Percentiles rank a stretch among this genome's conserved stretches.
phyloP scores from a whole-genome alignment of 225 moss, liverwort and hornwort species.

The Sphagnum contortum region DNA sequence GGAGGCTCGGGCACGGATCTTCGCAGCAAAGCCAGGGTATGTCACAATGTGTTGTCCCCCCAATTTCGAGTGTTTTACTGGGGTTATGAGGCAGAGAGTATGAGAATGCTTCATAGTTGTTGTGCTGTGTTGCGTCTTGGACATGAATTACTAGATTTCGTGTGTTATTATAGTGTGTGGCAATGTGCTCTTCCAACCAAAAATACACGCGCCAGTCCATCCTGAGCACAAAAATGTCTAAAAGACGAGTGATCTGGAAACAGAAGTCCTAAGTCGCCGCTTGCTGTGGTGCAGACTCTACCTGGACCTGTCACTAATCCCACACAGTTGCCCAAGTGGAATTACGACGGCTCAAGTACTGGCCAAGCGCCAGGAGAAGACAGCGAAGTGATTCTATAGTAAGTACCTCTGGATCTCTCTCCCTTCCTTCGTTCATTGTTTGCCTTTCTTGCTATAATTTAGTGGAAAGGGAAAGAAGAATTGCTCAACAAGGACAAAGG shows the following conservation, averaged over 20 bases:
- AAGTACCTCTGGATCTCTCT: not conserved
- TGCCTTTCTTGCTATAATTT: too few species aligned
- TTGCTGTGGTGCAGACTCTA: conserved; percentile 19
- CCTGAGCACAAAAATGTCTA: too few species aligned
- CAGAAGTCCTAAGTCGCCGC: too few species aligned
- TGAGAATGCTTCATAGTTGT: too few species aligned
- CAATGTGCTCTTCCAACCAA: not conserved
- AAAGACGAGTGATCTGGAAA: not conserved
- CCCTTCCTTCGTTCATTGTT: too few species aligned
- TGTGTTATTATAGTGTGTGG: not conserved
- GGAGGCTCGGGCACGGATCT: conserved; percentile 38
- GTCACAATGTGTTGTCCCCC: not conserved
- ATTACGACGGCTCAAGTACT: conserved; percentile 44
- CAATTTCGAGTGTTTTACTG: not conserved
- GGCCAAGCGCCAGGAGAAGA: conserved; percentile 35
- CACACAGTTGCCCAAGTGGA: conserved; percentile 29
- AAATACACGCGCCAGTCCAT: too few species aligned
- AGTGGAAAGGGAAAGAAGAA: too few species aligned
- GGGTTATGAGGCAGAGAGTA: not conserved
- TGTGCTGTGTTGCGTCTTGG: too few species aligned
- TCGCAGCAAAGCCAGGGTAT: conserved; percentile 43
- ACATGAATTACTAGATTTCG: too few species aligned
- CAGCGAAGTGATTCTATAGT: conserved; percentile 44
- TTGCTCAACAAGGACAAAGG: too few species aligned
- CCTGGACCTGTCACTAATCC: conserved; percentile 17